Evolutionary conservation across 2,329 filamentous ascomycete species (phyloP).

Genomic region (Samsoniella hepiali): DNA sequence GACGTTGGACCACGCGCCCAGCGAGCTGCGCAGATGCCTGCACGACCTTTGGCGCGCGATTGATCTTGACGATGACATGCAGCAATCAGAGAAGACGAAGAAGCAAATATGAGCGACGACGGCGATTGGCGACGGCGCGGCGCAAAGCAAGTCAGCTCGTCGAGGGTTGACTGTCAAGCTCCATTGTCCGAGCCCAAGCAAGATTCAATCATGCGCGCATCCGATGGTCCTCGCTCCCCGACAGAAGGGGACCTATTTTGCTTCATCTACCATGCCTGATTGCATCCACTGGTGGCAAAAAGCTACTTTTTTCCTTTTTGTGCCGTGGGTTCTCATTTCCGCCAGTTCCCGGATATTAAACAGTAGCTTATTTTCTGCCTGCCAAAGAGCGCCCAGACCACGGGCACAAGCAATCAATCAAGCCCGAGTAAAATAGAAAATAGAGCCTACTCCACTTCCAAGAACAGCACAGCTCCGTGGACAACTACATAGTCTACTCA

Average conservation of each 20-base stretch:
- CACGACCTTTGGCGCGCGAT: not conserved
- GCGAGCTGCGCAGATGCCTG: too few relatives aligned
- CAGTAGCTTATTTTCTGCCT: not conserved
- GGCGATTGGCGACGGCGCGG: not conserved
- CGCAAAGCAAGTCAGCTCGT: not conserved
- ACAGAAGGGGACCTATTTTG: not conserved
- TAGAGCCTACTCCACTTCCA: not conserved
- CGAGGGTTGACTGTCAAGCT: not conserved
- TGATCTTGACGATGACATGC: not conserved
- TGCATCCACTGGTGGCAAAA: not conserved
- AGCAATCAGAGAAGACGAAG: too few relatives aligned
- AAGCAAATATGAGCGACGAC: not conserved
- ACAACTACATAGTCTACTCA: not conserved
- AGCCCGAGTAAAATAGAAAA: not conserved
- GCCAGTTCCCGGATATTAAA: conserved; percentile 7
- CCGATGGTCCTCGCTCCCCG: not conserved
- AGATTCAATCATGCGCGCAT: not conserved
- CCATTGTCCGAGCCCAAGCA: not conserved
- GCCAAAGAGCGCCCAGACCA: not conserved
- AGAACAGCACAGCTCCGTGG: not conserved
- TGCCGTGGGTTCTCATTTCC: conserved; percentile 10
- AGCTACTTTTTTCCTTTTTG: not conserved
- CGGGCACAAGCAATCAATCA: not conserved
- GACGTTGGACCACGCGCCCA: not conserved
- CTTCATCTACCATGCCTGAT: not conserved